Percentiles rank a stretch among this genome's conserved stretches.
Evolutionary conservation across 2,329 filamentous ascomycete species (phyloP).

Genomic region (Xylariomycetidae sp.): DNA sequence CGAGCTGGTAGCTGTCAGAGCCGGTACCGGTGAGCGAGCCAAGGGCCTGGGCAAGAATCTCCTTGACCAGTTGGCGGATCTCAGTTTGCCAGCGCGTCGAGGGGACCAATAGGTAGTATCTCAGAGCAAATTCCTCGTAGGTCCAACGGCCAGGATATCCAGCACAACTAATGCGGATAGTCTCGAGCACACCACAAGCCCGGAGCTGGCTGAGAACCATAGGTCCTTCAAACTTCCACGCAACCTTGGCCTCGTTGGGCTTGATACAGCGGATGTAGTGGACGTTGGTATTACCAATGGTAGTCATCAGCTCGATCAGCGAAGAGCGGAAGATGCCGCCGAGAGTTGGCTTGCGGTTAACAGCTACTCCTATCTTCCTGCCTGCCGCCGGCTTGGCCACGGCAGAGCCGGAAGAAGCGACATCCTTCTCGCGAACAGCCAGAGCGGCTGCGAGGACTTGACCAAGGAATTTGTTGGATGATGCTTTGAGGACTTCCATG

Average conservation of each 20-base stretch:
- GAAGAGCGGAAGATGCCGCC: conserved; percentile 99
- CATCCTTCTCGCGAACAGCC: conserved; percentile 84
- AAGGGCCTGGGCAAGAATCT: conserved; percentile 83
- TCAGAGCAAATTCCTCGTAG: conserved; percentile 94
- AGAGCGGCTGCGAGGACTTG: conserved; percentile 82
- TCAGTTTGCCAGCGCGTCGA: conserved; percentile 89
- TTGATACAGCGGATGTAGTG: conserved; percentile 99
- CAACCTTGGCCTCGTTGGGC: conserved; percentile 92
- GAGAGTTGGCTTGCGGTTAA: conserved; percentile 93
- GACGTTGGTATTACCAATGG: conserved; percentile 96
- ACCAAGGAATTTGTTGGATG: conserved; percentile 78
- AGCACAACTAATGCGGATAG: conserved; percentile 93
- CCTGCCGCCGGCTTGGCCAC: conserved; percentile 78
- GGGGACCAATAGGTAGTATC: conserved; percentile 96
- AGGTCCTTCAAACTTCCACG: conserved; percentile 97
- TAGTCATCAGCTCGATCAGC: conserved; percentile 94
- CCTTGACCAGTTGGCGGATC: conserved; percentile 89
- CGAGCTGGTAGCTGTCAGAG: conserved; percentile 92
- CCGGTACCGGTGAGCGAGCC: conserved; percentile 70
- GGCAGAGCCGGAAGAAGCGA: conserved; percentile 57
- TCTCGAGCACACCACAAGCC: conserved; percentile 98
- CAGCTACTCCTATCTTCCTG: conserved; percentile 83
- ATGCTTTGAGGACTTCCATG: conserved; percentile 83
- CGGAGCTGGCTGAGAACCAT: conserved; percentile 97
- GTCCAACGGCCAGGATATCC: conserved; percentile 98